Evolutionary conservation across 768 basidiomycete species (phyloP).

Genomic region (Vishniacozyma victoriae): DNA sequence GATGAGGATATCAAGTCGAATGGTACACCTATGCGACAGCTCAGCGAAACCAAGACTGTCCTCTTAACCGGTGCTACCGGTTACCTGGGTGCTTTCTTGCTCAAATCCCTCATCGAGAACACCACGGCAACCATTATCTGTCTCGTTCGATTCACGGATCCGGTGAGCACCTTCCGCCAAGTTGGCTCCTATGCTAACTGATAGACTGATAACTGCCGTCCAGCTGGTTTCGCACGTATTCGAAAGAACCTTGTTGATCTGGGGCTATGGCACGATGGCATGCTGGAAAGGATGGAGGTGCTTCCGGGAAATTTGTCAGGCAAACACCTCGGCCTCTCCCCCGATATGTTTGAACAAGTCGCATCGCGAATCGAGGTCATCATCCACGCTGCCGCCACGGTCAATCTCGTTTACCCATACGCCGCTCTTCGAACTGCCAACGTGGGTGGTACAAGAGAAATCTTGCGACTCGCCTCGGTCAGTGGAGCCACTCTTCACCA

Average conservation of each 20-base stretch:
- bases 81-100: constrained; percentile 8
- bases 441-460: constrained; percentile 13
- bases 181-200: too few species aligned
- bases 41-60: constrained; percentile 7
- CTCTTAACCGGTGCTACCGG: constrained; percentile 11
- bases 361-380: constrained; percentile 13
- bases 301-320: constrained; percentile 11
- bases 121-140: constrained; percentile 9
- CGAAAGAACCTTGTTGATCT: constrained; percentile 15
- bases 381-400: constrained; percentile 14
- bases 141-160: constrained; percentile 11
- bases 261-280: constrained; percentile 12
- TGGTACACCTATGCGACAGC: constrained; percentile 3
- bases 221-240: constrained; percentile 11
- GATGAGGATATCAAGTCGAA: constrained; percentile 8
- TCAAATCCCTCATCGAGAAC: constrained; percentile 6
- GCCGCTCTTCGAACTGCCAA: constrained; percentile 13
- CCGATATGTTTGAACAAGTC: constrained; percentile 3
- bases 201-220: constrained; percentile 5
- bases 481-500: constrained; percentile 10
- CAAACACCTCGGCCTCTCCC: constrained; percentile 8
- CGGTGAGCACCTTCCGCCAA: too few species aligned
- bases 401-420: constrained; percentile 18
- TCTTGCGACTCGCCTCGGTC: constrained; percentile 7
- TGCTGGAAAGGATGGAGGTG: constrained; percentile 12